Conservation (phyloP, 2,329 filamentous ascomycete species). For the Epichloe coenophiala region DNA sequence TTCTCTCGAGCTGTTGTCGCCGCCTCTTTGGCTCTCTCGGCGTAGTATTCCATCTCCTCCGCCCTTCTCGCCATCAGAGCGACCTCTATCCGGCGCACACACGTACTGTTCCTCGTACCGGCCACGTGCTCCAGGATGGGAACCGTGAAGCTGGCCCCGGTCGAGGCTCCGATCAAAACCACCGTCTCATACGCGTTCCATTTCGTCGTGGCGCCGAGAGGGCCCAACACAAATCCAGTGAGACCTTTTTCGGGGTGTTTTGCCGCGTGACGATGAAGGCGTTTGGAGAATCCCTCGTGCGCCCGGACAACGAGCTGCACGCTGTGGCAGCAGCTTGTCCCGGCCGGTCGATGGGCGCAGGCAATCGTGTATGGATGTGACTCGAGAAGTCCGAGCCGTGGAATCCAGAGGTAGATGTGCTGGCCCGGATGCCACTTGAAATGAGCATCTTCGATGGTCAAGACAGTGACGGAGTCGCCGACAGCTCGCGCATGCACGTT, state of each 20-base stretch:
- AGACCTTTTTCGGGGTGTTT: constrained; percentile 20
- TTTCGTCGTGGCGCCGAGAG: constrained; percentile 39
- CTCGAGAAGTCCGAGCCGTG: constrained; percentile 38
- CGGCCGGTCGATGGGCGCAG: constrained; percentile 35
- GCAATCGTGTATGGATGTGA: constrained; percentile 50
- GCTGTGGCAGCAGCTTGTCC: constrained; percentile 42
- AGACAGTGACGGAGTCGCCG: constrained; percentile 37
- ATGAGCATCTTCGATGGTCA: constrained; percentile 46
- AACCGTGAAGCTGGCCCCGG: constrained; percentile 47
- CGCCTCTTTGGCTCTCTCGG: constrained; percentile 31
- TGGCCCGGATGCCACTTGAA: constrained; percentile 47
- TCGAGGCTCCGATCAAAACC: constrained; percentile 47
- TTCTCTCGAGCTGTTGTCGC: constrained; percentile 25
- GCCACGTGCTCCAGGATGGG: constrained; percentile 45
- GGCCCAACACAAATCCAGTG: constrained; percentile 36
- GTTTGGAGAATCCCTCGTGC: constrained; percentile 42
- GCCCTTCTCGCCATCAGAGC: constrained; percentile 36
- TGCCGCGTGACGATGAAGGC: constrained; percentile 33
- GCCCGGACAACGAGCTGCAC: constrained; percentile 44
- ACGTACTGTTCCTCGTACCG: constrained; percentile 25
- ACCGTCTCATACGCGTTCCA: constrained; percentile 48
- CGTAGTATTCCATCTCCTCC: constrained; percentile 43
- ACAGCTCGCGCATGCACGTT: constrained; percentile 33
- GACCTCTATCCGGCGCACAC: constrained; percentile 39
- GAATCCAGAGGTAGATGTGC: constrained; percentile 48